Conservation (phyloP, 805 yeast genomes). For the Priceomyces carsonii region DNA sequence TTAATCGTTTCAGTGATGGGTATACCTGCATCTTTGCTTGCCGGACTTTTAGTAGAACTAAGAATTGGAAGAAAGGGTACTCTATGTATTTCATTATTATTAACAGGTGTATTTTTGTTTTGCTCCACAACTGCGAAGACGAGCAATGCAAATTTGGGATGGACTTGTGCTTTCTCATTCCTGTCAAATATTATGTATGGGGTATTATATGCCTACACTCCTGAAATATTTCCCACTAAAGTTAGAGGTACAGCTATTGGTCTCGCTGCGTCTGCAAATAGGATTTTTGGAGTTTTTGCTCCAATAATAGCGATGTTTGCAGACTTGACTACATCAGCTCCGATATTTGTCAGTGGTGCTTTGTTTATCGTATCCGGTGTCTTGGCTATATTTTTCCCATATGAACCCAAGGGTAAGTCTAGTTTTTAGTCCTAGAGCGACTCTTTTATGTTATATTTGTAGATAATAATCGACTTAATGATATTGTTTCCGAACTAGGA, state of each 20-base stretch:
- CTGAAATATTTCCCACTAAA: constrained; percentile 56
- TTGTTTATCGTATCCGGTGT: constrained; percentile 48
- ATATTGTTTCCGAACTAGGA: too few species aligned
- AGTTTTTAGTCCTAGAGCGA: constrained; percentile 10
- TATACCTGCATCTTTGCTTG: constrained; percentile 33
- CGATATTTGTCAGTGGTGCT: constrained; percentile 63
- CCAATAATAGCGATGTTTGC: constrained; percentile 59
- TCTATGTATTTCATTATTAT: constrained; percentile 49
- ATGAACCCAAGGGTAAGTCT: constrained; percentile 25
- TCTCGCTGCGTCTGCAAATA: constrained; percentile 52
- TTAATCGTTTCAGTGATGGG: constrained; percentile 33
- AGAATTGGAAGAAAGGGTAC: constrained; percentile 59
- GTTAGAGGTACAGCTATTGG: constrained; percentile 61
- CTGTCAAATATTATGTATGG: constrained; percentile 59
- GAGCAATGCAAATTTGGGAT: constrained; percentile 43
- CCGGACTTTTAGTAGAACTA: constrained; percentile 32
- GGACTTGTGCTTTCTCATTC: constrained; percentile 48
- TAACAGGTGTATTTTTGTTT: constrained; percentile 59
- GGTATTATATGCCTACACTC: constrained; percentile 64
- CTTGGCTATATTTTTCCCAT: constrained; percentile 28
- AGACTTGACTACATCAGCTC: constrained; percentile 55
- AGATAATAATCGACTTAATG: too few species aligned
- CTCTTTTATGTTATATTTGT: too few species aligned
- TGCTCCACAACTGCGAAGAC: constrained; percentile 64
- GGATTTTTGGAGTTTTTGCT: constrained; percentile 56